Base-by-base conservation (phyloP, 164 flowering plant species). In the Euptelea pleiosperma region DNA sequence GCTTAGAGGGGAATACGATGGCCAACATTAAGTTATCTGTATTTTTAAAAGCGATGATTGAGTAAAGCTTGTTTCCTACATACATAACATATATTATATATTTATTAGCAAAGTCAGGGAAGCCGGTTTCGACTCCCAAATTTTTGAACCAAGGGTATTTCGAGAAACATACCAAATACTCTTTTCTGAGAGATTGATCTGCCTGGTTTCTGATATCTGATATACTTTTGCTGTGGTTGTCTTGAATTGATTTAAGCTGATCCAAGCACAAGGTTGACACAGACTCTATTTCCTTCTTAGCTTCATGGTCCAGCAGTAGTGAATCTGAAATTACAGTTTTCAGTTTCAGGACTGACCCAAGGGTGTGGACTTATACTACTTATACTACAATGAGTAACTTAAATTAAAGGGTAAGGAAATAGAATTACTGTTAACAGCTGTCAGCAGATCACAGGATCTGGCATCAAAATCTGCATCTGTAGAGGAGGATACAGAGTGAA, bases 101-200 rank as follows among this genome's bases (percentile, higher is more conserved):
- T n/a, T n/a, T n/a, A n/a, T n/a, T n/a, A n/a, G n/a, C n/a, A n/a
- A n/a, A n/a, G n/a, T n/a, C n/a, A n/a, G n/a, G n/a, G n/a, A n/a
- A n/a, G n/a, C n/a, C n/a, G n/a, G n/a, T n/a, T n/a, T n/a, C n/a
- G n/a, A n/a, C n/a, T n/a, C n/a, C n/a, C n/a, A n/a, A n/a, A n/a
- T n/a, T n/a, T n/a, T n/a, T n/a, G n/a, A n/a, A n/a, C n/a, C n/a
- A n/a, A n/a, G n/a, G n/a, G n/a, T n/a, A n/a, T n/a, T n/a, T n/a
- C n/a, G n/a, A n/a, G n/a, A 42, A 48, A 11, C 67, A 26, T 79
- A 89, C 93, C 85, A 67, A 35, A 63, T 89, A 89, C 52, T 84
- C 85, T 64, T 77, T 79, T 36, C 50, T 50, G 24, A 86, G 74
- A 70, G 72, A 74, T 58, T 75, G 67, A 57, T 80, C 90, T 57